phyloP scores from a whole-genome alignment of 2,329 filamentous ascomycete species.

The Gnomoniopsis smithogilvyi region DNA sequence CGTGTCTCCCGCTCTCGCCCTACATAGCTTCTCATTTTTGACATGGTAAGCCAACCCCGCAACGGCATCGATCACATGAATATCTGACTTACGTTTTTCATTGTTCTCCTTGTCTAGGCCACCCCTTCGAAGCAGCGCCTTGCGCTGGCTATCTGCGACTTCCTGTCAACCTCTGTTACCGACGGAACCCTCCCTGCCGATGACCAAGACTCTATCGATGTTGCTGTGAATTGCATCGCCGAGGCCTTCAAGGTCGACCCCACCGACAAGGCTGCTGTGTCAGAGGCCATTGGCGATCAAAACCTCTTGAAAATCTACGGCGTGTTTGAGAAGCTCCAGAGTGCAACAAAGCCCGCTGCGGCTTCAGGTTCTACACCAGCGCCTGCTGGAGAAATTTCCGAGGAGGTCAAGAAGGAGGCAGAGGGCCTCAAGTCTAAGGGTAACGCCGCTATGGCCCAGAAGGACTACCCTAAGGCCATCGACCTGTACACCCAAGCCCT shows the following conservation, averaged over 20 bases:
- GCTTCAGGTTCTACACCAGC: slow-evolving; percentile 39
- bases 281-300: slow-evolving; percentile 78
- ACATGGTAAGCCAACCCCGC: slow-evolving; percentile 8
- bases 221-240: slow-evolving; percentile 89
- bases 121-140: slow-evolving; percentile 72
- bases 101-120: slow-evolving; percentile 28
- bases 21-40: not conserved
- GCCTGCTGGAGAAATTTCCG: slow-evolving; percentile 33
- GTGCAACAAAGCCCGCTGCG: slow-evolving; percentile 36
- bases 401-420: slow-evolving; percentile 72
- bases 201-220: slow-evolving; percentile 89
- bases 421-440: slow-evolving; percentile 87
- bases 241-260: slow-evolving; percentile 95
- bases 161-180: slow-evolving; percentile 76
- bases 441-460: slow-evolving; percentile 91
- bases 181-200: slow-evolving; percentile 88
- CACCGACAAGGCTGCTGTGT: slow-evolving; percentile 67
- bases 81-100: slow-evolving; percentile 4
- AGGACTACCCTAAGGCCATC: slow-evolving; percentile 82
- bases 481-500: slow-evolving; percentile 87
- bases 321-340: slow-evolving; percentile 93
- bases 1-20: not conserved
- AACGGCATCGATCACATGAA: not conserved
- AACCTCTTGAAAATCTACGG: slow-evolving; percentile 88
- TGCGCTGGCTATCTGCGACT: slow-evolving; percentile 95